Evolutionary conservation across 495 filamentous ascomycete genomes (phyloP).

Genomic region (Aeminium ludgeri): DNA sequence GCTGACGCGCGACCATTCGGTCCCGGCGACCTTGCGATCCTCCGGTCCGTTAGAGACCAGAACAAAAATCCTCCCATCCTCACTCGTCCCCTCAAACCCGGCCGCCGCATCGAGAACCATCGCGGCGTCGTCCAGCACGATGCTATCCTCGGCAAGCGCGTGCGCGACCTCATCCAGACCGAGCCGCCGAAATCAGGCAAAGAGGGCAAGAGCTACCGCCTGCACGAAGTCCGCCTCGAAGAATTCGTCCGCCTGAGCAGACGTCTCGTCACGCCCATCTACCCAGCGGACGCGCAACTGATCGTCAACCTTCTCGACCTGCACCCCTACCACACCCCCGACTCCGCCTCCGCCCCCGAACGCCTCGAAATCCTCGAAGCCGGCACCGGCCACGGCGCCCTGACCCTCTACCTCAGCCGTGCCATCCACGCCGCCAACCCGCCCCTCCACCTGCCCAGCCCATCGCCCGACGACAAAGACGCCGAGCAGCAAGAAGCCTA

Average conservation of each 20-base stretch:
- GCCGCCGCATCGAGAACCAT: conserved; percentile 31
- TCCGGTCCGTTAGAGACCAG: conserved; percentile 30
- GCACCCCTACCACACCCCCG: conserved; percentile 31
- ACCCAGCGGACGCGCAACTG: conserved; percentile 50
- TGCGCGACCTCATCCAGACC: conserved; percentile 37
- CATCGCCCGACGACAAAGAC: neutral
- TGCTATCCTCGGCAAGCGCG: conserved; percentile 45
- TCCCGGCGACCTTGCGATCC: conserved; percentile 37
- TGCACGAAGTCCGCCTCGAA: conserved; percentile 47
- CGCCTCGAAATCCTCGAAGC: conserved; percentile 59
- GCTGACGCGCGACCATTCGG: conserved; percentile 4
- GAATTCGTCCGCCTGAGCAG: conserved; percentile 51
- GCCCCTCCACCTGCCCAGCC: conserved; percentile 18
- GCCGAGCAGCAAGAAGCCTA: conserved; percentile 4
- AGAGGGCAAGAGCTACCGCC: conserved; percentile 27
- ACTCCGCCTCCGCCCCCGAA: neutral
- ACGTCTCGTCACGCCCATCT: conserved; percentile 62
- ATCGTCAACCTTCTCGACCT: conserved; percentile 63
- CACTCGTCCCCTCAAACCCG: conserved; percentile 32
- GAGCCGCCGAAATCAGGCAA: conserved; percentile 26
- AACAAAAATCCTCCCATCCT: conserved; percentile 29
- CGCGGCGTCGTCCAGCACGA: conserved; percentile 38
- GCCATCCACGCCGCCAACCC: conserved; percentile 60
- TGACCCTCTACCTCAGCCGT: conserved; percentile 57
- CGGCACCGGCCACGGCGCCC: conserved; percentile 60